Evolutionary conservation across 768 basidiomycete species (phyloP), one percentile per base, ranked within the genome.

Genomic region (Lactarius deliciosus): DNA sequence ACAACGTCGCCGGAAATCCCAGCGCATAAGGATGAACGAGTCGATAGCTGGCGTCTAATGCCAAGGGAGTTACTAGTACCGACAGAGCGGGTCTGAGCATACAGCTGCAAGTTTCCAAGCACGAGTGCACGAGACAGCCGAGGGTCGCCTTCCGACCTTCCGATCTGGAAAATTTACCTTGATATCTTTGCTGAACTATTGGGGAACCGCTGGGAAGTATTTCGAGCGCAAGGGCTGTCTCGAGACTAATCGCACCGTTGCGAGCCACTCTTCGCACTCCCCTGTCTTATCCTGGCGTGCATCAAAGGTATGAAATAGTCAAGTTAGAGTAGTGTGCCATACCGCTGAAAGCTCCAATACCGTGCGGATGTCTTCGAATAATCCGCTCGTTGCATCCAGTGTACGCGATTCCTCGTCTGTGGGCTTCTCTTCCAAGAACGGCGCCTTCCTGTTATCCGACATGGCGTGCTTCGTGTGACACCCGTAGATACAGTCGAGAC

Each of bases 261-360:
- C 53, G 25, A 68, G 25, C 66, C 66, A 68, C 16, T 50, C 41
- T 54, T 56, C 34, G 41, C 66, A 68, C 45, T 64, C 66, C 6
- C 54, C 15, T 3, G 16, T 45, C 36, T 56, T 60, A 38, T 55
- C 41, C 66, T 68, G 34, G 0, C 20, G 45, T 22, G 10, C 5
- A 5, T 60, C 16, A 55, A 28, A 32, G n/a, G 15, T n/a, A n/a
- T 25, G 28, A 28, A 20, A 60, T 6, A 13, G 41, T 5, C 3
- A 41, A 8, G 20, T 32, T 2, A 47, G 7, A 62, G 38, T 10
- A 62, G 38, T 10, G 1, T 10, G n/a, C 30, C 16, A 9, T 56
- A 70, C 69, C 57, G 15, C 25, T 2, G 68, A 60, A 47, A 70
- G 25, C 25, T 61, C 66, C 15, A 70, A 32, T 10, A 70, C 36